These are phyloP conservation scores for Trypanosoma scelopori DNA, from an alignment of 208 protist genomes.

Conservation along the genomic window DNA sequence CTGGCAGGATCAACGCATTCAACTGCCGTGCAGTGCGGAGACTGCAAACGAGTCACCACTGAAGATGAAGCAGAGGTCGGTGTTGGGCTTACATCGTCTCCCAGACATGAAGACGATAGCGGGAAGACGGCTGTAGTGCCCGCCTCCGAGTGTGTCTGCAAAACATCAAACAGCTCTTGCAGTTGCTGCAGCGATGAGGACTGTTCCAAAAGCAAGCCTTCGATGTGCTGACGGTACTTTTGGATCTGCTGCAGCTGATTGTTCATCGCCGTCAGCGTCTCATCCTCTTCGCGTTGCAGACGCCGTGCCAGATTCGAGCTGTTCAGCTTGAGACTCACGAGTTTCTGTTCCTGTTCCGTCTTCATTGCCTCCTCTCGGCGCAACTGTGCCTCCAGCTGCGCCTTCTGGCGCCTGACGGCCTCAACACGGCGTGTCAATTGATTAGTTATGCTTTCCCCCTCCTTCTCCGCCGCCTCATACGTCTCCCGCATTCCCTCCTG, in stretches of 20 bases:
- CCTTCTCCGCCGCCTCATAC: constrained; percentile 53
- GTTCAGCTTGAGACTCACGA: constrained; percentile 42
- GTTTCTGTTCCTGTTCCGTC: constrained; percentile 41
- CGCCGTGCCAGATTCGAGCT: constrained; percentile 45
- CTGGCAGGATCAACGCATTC: constrained; percentile 24
- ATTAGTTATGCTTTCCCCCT: constrained; percentile 77
- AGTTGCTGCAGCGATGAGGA: constrained; percentile 66
- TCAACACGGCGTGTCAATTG: constrained; percentile 65
- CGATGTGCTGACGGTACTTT: constrained; percentile 56
- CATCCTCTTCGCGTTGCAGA: constrained; percentile 64
- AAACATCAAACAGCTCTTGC: constrained; percentile 58
- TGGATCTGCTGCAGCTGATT: constrained; percentile 51
- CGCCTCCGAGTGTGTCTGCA: constrained; percentile 32
- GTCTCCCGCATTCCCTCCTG: constrained; percentile 55
- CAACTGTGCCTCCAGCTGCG: constrained; percentile 40
- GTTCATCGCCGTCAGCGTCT: constrained; percentile 42
- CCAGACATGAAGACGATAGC: background rate
- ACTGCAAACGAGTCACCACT: background rate
- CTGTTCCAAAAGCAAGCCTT: constrained; percentile 48
- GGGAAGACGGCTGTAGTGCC: background rate
- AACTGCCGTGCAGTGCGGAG: background rate
- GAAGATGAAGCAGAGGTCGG: background rate
- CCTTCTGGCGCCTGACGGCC: constrained; percentile 43
- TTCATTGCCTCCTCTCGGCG: constrained; percentile 22
- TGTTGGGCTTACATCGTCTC: background rate